These are phyloP conservation scores for Crithidia sp. DNA, from an alignment of 208 protist genomes.

Conservation along the genomic window DNA sequence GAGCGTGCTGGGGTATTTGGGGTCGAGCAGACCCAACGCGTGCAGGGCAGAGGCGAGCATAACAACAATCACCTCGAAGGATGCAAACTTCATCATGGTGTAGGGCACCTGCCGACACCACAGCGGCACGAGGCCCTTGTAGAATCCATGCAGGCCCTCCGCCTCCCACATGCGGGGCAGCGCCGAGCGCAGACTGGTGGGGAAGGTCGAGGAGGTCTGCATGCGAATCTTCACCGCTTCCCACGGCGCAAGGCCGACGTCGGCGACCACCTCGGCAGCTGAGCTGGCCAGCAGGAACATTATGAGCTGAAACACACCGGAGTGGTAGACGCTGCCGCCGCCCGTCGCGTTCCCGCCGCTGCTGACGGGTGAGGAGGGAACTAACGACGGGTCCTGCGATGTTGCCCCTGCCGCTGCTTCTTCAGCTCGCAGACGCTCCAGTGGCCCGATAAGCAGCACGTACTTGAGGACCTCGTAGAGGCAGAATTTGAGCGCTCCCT, in stretches of 20 bases:
- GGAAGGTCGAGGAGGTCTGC: conserved; percentile 50
- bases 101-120: conserved; percentile 95
- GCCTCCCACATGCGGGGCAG: conserved; percentile 62
- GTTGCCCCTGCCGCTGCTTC: neutral
- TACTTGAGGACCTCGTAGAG: conserved; percentile 87
- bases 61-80: conserved; percentile 66
- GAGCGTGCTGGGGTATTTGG: conserved; percentile 1
- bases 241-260: conserved; percentile 71
- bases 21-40: neutral
- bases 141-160: conserved; percentile 77
- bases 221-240: conserved; percentile 84
- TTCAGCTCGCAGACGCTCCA: neutral
- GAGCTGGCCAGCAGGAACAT: conserved; percentile 61
- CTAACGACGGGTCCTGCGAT: neutral
- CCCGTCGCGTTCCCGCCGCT: neutral
- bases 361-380: no score
- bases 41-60: conserved; percentile 24
- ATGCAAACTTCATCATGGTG: conserved; percentile 94
- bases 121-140: conserved; percentile 85
- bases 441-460: conserved; percentile 22
- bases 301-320: conserved; percentile 29
- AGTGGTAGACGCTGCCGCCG: neutral
- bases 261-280: conserved; percentile 76
- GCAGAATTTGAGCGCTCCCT: conserved; percentile 75
- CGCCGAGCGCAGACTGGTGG: conserved; percentile 34